These are phyloP conservation scores for Coniochaeta hoffmannii DNA, from an alignment of 2,329 filamentous ascomycete genomes.

Conservation along the genomic window DNA sequence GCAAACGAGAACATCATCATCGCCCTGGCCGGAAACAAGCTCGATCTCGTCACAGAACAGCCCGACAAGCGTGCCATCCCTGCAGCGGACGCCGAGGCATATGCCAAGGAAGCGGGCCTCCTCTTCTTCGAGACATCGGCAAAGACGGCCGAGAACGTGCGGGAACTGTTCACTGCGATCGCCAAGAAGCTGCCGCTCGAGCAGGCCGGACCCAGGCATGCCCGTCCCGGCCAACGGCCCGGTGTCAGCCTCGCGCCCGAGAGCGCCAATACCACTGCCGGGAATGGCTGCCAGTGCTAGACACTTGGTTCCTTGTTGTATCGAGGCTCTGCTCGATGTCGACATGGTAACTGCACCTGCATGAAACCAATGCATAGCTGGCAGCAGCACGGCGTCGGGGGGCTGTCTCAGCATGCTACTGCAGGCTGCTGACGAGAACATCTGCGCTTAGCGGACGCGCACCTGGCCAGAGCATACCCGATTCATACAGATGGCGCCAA, in stretches of 20 bases:
- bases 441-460: too few relatives aligned
- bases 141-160: constrained; percentile 94
- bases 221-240: constrained; percentile 57
- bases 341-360: too few relatives aligned
- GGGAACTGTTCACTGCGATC: constrained; percentile 93
- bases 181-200: constrained; percentile 96
- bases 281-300: constrained; percentile 52
- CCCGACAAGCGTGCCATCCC: constrained; percentile 92
- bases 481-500: not conserved
- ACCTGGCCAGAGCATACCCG: too few relatives aligned
- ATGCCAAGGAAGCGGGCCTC: constrained; percentile 85
- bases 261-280: constrained; percentile 48
- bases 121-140: constrained; percentile 98
- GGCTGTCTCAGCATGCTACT: too few relatives aligned
- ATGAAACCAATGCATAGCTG: not conserved
- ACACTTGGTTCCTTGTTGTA: not conserved
- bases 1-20: constrained; percentile 99
- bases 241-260: constrained; percentile 51
- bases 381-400: too few relatives aligned
- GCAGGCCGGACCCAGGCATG: constrained; percentile 85
- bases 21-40: constrained; percentile 93
- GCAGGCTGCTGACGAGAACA: too few relatives aligned
- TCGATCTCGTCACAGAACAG: constrained; percentile 89
- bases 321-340: not conserved
- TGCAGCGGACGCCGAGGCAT: constrained; percentile 86